These are phyloP conservation scores for Cyphellophora attinorum DNA, from an alignment of 2,329 filamentous ascomycete species.

Conservation along the genomic window DNA sequence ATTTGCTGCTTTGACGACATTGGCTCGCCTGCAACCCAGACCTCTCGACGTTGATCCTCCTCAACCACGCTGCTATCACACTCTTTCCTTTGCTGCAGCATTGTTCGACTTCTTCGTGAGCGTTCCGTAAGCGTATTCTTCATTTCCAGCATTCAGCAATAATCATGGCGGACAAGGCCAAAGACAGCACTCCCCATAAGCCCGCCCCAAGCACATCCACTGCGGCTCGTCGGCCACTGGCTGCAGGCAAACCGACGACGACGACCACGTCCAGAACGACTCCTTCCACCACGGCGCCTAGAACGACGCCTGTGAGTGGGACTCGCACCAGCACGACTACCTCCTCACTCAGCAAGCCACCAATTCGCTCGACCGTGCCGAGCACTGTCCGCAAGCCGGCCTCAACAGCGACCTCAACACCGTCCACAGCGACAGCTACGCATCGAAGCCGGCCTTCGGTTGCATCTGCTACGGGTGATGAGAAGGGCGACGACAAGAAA, in stretches of 20 bases:
- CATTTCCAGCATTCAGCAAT: no score
- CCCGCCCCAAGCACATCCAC: background rate
- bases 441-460: constrained; percentile 33
- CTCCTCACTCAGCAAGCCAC: constrained; percentile 34
- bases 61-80: no score
- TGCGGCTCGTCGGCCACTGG: constrained; percentile 14
- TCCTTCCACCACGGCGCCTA: constrained; percentile 19
- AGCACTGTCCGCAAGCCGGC: constrained; percentile 25
- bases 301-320: constrained; percentile 17
- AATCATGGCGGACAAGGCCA: background rate
- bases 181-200: background rate
- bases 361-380: constrained; percentile 29
- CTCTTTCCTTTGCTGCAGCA: no score
- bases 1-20: no score
- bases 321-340: constrained; percentile 23
- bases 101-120: no score
- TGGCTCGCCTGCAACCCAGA: no score
- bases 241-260: constrained; percentile 22
- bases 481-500: constrained; percentile 32
- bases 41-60: no score
- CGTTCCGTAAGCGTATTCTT: no score
- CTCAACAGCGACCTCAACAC: constrained; percentile 23
- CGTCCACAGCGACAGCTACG: constrained; percentile 21
- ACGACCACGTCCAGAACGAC: constrained; percentile 21
- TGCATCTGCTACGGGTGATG: constrained; percentile 22